Percentiles rank a stretch among this genome's conserved stretches.
Conservation (phyloP, 1,139 yeast species). For the Nakaseomyces glabratus region DNA sequence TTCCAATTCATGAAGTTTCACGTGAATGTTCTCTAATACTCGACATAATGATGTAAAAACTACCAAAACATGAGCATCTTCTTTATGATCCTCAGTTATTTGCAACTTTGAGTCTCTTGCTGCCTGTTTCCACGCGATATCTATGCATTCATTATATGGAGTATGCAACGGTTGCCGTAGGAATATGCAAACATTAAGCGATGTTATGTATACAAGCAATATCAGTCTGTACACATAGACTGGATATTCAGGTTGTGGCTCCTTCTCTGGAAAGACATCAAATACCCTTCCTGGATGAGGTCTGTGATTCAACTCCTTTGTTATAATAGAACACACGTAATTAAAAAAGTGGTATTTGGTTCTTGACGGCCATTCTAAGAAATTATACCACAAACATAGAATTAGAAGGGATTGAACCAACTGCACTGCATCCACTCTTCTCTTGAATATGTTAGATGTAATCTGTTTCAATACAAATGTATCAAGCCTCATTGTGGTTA, state of each 20-base stretch:
- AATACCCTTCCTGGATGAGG: slow-evolving; percentile 5
- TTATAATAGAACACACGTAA: slow-evolving; percentile 55
- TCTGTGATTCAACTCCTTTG: slow-evolving; percentile 48
- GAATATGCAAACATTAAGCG: slow-evolving; percentile 30
- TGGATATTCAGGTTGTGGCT: slow-evolving; percentile 2
- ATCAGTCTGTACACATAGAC: slow-evolving; percentile 18
- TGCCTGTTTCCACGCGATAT: slow-evolving; percentile 15
- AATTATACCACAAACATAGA: slow-evolving; percentile 69
- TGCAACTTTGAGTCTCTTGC: slow-evolving; percentile 14
- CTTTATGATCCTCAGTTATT: slow-evolving; percentile 21
- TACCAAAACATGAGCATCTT: slow-evolving; percentile 40
- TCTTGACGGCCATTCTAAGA: slow-evolving; percentile 73
- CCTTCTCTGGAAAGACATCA: slow-evolving; percentile 2
- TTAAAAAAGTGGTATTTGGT: slow-evolving; percentile 67
- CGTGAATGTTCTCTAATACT: slow-evolving; percentile 55
- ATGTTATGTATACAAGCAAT: slow-evolving; percentile 33
- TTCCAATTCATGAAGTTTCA: slow-evolving; percentile 35
- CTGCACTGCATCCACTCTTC: slow-evolving; percentile 67
- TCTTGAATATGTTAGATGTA: slow-evolving; percentile 53
- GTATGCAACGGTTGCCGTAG: slow-evolving; percentile 30
- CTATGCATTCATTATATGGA: slow-evolving; percentile 22
- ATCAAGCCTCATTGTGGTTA: slow-evolving; percentile 42
- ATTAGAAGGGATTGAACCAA: slow-evolving; percentile 53
- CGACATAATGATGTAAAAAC: slow-evolving; percentile 51
- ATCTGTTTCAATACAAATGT: slow-evolving; percentile 50